These are phyloP conservation scores for Tylopilus subfusipes DNA, from an alignment of 768 basidiomycete species.

Conservation along the genomic window DNA sequence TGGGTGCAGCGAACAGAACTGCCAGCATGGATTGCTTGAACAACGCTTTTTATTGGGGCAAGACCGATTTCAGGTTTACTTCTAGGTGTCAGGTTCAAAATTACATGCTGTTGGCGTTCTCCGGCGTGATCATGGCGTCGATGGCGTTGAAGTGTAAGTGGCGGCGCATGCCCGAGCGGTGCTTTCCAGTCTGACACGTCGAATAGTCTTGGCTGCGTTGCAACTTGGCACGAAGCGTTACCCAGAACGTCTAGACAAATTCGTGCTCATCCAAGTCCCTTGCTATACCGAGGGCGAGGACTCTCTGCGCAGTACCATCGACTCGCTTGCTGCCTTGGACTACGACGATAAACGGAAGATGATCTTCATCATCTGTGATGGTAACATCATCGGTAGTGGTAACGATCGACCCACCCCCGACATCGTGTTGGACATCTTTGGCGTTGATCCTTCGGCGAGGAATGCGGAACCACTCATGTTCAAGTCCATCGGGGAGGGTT, in stretches of 20 bases:
- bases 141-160: slow-evolving; percentile 58
- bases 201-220: slow-evolving; percentile 58
- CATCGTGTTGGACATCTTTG: slow-evolving; percentile 64
- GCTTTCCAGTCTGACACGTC: slow-evolving; percentile 7
- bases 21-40: slow-evolving; percentile 50
- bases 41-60: slow-evolving; percentile 56
- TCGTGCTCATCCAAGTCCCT: slow-evolving; percentile 64
- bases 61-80: slow-evolving; percentile 55
- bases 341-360: slow-evolving; percentile 73
- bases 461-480: slow-evolving; percentile 65
- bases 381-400: slow-evolving; percentile 67
- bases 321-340: slow-evolving; percentile 59
- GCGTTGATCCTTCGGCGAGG: slow-evolving; percentile 58
- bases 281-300: slow-evolving; percentile 75
- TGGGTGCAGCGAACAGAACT: slow-evolving; percentile 39
- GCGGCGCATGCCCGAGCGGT: background rate
- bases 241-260: slow-evolving; percentile 67
- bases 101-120: slow-evolving; percentile 52
- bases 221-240: slow-evolving; percentile 57
- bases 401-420: slow-evolving; percentile 65
- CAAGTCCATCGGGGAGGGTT: slow-evolving; percentile 66
- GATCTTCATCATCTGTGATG: slow-evolving; percentile 64
- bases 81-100: slow-evolving; percentile 61
- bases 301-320: slow-evolving; percentile 63
- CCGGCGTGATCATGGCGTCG: slow-evolving; percentile 52